These are phyloP conservation scores for Lasiodiplodia hormozganensis DNA, from an alignment of 2,329 filamentous ascomycete genomes.

Conservation along the genomic window DNA sequence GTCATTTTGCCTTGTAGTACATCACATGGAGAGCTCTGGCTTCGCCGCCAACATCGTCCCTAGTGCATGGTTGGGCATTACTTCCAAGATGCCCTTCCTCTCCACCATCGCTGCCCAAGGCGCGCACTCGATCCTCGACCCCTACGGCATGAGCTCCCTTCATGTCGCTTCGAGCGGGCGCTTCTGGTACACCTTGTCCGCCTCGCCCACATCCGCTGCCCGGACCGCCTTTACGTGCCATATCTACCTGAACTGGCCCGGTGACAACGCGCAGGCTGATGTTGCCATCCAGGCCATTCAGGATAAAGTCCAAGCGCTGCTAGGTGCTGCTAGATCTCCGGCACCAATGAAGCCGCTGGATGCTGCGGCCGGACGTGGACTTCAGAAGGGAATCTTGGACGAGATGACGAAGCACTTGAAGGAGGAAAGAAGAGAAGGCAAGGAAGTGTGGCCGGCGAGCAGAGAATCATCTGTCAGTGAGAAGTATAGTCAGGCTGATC, in stretches of 20 bases:
- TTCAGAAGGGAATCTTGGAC: conserved; percentile 31
- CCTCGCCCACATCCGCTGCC: conserved; percentile 28
- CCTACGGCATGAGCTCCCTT: conserved; percentile 24
- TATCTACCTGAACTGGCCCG: conserved; percentile 28
- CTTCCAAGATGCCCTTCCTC: conserved; percentile 1
- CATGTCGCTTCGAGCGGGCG: conserved; percentile 24
- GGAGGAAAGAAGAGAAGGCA: conserved; percentile 36
- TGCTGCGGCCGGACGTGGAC: conserved; percentile 4
- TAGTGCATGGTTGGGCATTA: not conserved
- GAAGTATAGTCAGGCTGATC: conserved; percentile 35
- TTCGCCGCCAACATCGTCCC: not conserved
- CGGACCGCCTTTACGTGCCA: conserved; percentile 30
- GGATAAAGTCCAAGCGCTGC: conserved; percentile 18
- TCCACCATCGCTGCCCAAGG: conserved; percentile 2
- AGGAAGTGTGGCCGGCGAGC: conserved; percentile 37
- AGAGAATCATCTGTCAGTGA: conserved; percentile 32
- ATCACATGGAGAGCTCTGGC: conserved; percentile 6
- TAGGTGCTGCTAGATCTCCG: conserved; percentile 14
- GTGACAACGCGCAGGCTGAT: conserved; percentile 1
- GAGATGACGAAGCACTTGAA: conserved; percentile 38
- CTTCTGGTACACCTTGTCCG: conserved; percentile 32
- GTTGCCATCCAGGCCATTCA: conserved; percentile 29
- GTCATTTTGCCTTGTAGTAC: conserved; percentile 27
- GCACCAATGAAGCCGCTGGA: conserved; percentile 20
- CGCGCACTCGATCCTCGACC: conserved; percentile 9